Percentiles rank a stretch among this genome's conserved stretches.
Evolutionary conservation across 768 basidiomycete genomes (phyloP).

Genomic region (Russula sp.): DNA sequence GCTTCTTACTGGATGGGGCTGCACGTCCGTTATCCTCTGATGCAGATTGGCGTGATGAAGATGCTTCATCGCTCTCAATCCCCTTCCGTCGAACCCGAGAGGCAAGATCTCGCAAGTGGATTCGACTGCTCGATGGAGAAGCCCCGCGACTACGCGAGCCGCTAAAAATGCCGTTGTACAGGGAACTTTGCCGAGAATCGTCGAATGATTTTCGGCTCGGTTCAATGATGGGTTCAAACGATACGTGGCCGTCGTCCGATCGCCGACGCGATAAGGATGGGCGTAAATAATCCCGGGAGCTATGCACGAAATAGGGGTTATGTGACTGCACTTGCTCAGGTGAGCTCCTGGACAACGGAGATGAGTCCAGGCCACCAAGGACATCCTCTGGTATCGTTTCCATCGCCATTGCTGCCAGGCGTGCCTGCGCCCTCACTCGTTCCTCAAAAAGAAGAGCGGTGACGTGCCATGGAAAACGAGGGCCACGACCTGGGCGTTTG

Average conservation of each 20-base stretch:
- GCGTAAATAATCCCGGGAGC: constrained; percentile 11
- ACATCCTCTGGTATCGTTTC: constrained; percentile 43
- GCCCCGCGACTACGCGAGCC: constrained; percentile 33
- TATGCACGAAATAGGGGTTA: constrained; percentile 22
- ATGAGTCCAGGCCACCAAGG: constrained; percentile 13
- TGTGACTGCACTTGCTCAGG: constrained; percentile 17
- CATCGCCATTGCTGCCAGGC: constrained; percentile 37
- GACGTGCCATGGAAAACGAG: constrained; percentile 52
- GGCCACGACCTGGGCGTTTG: constrained; percentile 33
- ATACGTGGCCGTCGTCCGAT: constrained; percentile 44
- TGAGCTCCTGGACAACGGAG: constrained; percentile 13
- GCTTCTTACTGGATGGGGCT: constrained; percentile 9
- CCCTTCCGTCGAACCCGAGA: constrained; percentile 30
- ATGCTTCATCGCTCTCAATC: constrained; percentile 43
- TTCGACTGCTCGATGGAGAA: constrained; percentile 42
- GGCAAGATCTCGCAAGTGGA: constrained; percentile 36
- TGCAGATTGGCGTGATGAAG: constrained; percentile 34
- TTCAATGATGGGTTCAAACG: constrained; percentile 53
- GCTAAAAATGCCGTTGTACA: constrained; percentile 35
- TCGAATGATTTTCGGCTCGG: constrained; percentile 44
- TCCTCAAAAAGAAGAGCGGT: constrained; percentile 68
- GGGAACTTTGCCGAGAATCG: constrained; percentile 31
- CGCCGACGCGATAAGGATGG: constrained; percentile 26
- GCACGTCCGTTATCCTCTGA: constrained; percentile 22
- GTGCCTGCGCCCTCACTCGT: constrained; percentile 42